phyloP scores from a whole-genome alignment of 495 filamentous ascomycete genomes.

The Geoglossum glabrum region DNA sequence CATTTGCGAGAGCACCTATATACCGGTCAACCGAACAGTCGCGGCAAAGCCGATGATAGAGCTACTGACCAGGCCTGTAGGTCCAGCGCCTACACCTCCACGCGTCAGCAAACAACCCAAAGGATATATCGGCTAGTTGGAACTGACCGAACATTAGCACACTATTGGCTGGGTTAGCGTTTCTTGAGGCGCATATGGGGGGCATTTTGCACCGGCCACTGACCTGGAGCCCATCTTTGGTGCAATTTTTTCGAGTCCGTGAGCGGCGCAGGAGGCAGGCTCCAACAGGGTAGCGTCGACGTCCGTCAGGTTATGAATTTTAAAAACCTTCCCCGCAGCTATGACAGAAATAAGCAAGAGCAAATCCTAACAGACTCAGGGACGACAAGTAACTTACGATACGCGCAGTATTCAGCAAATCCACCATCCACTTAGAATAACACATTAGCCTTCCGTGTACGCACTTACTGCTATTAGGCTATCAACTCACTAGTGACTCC shows the following conservation, averaged over 20 bases:
- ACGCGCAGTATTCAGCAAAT: conserved; percentile 46
- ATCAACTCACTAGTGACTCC: conserved; percentile 25
- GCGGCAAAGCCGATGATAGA: not conserved
- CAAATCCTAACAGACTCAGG: not conserved
- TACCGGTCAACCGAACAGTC: not conserved
- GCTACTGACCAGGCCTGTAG: conserved; percentile 33
- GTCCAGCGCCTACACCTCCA: conserved; percentile 26
- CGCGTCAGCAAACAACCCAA: not conserved
- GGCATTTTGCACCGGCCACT: conserved; percentile 26
- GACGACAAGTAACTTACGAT: conserved; percentile 9
- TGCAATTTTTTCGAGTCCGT: conserved; percentile 52
- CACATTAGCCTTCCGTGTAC: not conserved
- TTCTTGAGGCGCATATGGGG: not conserved
- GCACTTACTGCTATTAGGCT: not conserved
- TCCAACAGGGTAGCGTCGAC: conserved; percentile 55
- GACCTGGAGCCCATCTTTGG: conserved; percentile 26
- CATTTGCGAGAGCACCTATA: conserved; percentile 33
- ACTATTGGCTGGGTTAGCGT: not conserved
- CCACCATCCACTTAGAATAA: conserved; percentile 32
- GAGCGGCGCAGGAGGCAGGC: conserved; percentile 49
- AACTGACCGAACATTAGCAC: not conserved
- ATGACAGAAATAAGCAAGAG: conserved; percentile 1
- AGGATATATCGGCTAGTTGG: not conserved
- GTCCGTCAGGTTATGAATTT: conserved; percentile 47
- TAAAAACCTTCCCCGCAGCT: conserved; percentile 41